These are phyloP conservation scores for Zymoseptoria crescenta DNA, from an alignment of 2,329 filamentous ascomycete genomes.

Conservation along the genomic window DNA sequence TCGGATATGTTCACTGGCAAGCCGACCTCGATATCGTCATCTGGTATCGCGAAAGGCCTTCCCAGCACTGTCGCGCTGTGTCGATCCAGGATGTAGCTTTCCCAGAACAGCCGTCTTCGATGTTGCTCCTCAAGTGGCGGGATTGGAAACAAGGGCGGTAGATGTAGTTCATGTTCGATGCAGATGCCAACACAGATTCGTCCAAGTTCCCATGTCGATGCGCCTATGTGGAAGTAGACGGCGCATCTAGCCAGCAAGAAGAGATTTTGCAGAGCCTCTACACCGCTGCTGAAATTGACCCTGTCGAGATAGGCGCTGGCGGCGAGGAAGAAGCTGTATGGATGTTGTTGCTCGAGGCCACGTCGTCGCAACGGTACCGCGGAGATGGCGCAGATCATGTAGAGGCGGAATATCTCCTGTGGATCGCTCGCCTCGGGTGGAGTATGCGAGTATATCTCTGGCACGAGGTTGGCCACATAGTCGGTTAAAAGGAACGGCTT, in stretches of 20 bases:
- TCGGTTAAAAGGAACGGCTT: slow-evolving; percentile 4
- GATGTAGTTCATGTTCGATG: slow-evolving; percentile 33
- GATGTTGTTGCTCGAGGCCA: slow-evolving; percentile 29
- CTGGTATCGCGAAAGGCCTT: slow-evolving; percentile 37
- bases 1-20: slow-evolving; percentile 31
- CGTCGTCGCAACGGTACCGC: slow-evolving; percentile 31
- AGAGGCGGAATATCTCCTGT: slow-evolving; percentile 31
- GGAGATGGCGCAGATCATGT: slow-evolving; percentile 35
- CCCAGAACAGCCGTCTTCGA: slow-evolving; percentile 38
- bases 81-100: slow-evolving; percentile 39
- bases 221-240: slow-evolving; percentile 36
- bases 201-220: slow-evolving; percentile 37
- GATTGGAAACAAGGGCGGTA: slow-evolving; percentile 1
- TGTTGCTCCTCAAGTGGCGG: slow-evolving; percentile 31
- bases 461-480: slow-evolving; percentile 6
- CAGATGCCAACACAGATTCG: slow-evolving; percentile 37
- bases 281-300: slow-evolving; percentile 27
- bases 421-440: not conserved
- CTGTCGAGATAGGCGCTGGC: slow-evolving; percentile 30
- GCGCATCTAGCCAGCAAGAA: slow-evolving; percentile 36
- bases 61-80: slow-evolving; percentile 38
- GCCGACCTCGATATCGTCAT: slow-evolving; percentile 32
- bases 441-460: slow-evolving; percentile 5
- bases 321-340: slow-evolving; percentile 36
- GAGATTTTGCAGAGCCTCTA: slow-evolving; percentile 35